Base-by-base conservation (phyloP, 2,329 filamentous ascomycete species). In the Colletotrichum eremochloae region DNA sequence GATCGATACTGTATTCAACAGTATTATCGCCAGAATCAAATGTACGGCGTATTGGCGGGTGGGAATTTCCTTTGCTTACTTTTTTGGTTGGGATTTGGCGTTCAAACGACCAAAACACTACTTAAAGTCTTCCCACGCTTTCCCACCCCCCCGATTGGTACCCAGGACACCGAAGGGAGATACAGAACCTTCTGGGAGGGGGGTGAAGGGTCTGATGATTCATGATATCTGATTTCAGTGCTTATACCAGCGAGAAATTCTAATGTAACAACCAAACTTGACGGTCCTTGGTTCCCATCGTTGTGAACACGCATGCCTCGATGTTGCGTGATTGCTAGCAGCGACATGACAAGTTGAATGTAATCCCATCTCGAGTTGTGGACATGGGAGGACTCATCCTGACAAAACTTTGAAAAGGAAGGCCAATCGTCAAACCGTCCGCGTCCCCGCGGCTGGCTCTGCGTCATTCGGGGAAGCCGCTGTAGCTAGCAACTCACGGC, bases 381-480 rank as follows among this genome's bases (percentile, higher is more conserved):
- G 55, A 14, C 38, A 53, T n/a, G 24, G 24, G 50, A n/a, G 40
- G 31, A 46, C 50, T 29, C n/a, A 18, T 31, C 18, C 4, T 7
- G 4, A 36, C 15, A 40, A 20, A 12, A 5, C 8, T 3, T 15
- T 8, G 55, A 29, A 36, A 31, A 15, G 33, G 20, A 24, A 33
- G 14, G 33, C n/a, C 42, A 31, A 62, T 11, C 8, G 24, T 24
- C 18, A 7, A 31, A 12, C 18, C 31, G 44, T 18, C 52, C 15
- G n/a, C n/a, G 14, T 18, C 48, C 20, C 9, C 9, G 48, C 50
- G 29, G 65, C 9, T 31, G 5, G 24, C 29, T 24, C 55, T 58
- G 58, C 31, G 68, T 71, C 68, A 71, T 68, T 44, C 68, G 58
- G 65, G n/a, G 65, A 68, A 61, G 52, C 65, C 58, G 65, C 68